phyloP scores from a whole-genome alignment of 352 stramenopile genomes.

The Phytophthora pluvialis region DNA sequence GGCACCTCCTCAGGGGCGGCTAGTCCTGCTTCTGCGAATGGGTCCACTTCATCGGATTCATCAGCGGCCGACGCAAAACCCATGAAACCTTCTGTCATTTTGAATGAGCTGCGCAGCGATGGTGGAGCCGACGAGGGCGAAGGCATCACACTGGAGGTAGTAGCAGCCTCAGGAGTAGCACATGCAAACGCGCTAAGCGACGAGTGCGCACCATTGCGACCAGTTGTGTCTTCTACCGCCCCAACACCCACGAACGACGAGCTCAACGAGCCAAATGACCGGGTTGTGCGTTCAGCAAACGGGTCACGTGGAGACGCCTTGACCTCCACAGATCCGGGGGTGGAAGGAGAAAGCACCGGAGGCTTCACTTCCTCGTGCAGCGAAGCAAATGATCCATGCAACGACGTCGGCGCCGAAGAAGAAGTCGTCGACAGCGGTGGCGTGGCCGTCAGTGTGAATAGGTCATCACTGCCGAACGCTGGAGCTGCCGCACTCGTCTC shows the following conservation, averaged over 20 bases:
- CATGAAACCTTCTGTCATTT: slow-evolving; percentile 23
- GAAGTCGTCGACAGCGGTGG: slow-evolving; percentile 18
- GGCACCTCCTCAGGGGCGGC: slow-evolving; percentile 30
- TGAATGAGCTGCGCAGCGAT: slow-evolving; percentile 44
- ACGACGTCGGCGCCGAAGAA: slow-evolving; percentile 35
- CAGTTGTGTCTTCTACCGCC: slow-evolving; percentile 17
- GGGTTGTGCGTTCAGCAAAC: slow-evolving; percentile 29
- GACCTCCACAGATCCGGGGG: background rate
- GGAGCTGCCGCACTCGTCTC: slow-evolving; percentile 7
- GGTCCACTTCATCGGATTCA: slow-evolving; percentile 29
- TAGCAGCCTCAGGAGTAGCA: slow-evolving; percentile 13
- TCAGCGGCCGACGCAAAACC: slow-evolving; percentile 24
- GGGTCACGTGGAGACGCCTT: slow-evolving; percentile 13
- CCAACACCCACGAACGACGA: slow-evolving; percentile 35
- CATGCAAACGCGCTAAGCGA: slow-evolving; percentile 23
- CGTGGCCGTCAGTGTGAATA: slow-evolving; percentile 34
- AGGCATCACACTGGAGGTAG: background rate
- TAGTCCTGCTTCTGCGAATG: slow-evolving; percentile 41
- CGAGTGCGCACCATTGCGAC: too few relatives aligned
- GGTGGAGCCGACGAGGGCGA: slow-evolving; percentile 36
- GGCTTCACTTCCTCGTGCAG: slow-evolving; percentile 30
- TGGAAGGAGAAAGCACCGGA: slow-evolving; percentile 8
- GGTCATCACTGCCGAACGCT: slow-evolving; percentile 41
- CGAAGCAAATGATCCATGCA: slow-evolving; percentile 44
- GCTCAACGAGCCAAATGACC: slow-evolving; percentile 35